Evolutionary conservation across 805 yeast genomes (phyloP).

Genomic region (Pichia pseudocactophila): DNA sequence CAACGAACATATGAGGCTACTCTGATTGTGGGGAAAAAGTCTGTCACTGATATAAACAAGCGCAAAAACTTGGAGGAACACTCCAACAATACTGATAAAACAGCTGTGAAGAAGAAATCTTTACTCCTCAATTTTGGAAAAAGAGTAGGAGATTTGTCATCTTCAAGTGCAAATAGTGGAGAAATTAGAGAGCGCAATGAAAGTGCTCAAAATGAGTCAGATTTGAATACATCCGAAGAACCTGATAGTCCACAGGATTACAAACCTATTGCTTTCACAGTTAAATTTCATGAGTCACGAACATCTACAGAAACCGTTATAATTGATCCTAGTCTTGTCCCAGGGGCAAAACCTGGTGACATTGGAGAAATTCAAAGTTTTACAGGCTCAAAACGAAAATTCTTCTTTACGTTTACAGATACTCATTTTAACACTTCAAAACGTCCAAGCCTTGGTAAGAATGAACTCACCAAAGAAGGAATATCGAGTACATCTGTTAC

Average conservation of each 20-base stretch:
- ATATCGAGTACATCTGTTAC: not conserved
- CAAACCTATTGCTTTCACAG: constrained; percentile 37
- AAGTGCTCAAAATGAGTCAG: not conserved
- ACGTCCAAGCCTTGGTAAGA: not conserved
- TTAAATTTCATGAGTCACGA: constrained; percentile 59
- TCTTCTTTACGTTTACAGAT: constrained; percentile 36
- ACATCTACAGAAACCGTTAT: constrained; percentile 50
- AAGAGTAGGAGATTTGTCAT: not conserved
- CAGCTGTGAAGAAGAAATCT: not conserved
- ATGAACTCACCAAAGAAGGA: not conserved
- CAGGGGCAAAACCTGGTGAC: constrained; percentile 65
- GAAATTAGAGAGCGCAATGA: not conserved
- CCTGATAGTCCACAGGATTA: constrained; percentile 1
- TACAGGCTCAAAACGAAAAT: constrained; percentile 27
- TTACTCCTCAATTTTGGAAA: not conserved
- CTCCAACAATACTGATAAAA: not conserved
- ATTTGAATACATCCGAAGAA: not conserved
- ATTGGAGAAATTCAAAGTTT: constrained; percentile 59
- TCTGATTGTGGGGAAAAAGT: constrained; percentile 23
- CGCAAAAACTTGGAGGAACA: not conserved
- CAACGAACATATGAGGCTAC: constrained; percentile 29
- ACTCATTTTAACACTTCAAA: constrained; percentile 2
- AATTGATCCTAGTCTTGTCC: constrained; percentile 49
- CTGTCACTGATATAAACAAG: not conserved
- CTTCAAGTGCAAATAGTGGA: not conserved